These are phyloP conservation scores for Colletotrichum cuscutae DNA, from an alignment of 2,329 filamentous ascomycete genomes.

Conservation along the genomic window DNA sequence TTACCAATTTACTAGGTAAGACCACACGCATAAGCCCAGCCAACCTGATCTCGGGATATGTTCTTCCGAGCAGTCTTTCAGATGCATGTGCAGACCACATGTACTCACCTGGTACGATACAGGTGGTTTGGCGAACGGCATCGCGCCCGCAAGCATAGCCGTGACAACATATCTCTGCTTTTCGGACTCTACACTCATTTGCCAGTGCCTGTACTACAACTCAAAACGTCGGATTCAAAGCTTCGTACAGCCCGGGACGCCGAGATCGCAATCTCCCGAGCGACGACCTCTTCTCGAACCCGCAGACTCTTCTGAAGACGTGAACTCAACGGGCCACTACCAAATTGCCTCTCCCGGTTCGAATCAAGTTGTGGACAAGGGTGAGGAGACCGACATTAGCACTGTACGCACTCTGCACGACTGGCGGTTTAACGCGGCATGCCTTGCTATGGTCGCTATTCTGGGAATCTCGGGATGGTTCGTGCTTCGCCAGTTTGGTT, in stretches of 20 bases:
- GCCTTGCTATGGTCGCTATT: not conserved
- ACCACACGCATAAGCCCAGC: not conserved
- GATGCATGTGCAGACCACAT: not conserved
- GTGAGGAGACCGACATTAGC: not conserved
- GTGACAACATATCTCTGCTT: constrained; percentile 21
- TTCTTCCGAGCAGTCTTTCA: not conserved
- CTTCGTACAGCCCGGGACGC: not conserved
- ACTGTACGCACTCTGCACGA: not conserved
- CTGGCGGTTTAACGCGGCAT: constrained; percentile 20
- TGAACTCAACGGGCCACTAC: not conserved
- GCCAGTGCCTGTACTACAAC: constrained; percentile 25
- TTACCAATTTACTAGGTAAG: constrained; percentile 19
- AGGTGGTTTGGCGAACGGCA: constrained; percentile 17
- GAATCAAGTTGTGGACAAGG: not conserved
- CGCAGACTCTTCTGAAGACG: not conserved
- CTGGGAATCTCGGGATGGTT: constrained; percentile 5
- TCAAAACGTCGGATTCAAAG: not conserved
- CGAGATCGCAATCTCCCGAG: not conserved
- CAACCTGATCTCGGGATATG: not conserved
- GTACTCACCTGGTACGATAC: not conserved
- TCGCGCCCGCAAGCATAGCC: constrained; percentile 17
- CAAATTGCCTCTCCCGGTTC: not conserved
- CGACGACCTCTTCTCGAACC: not conserved
- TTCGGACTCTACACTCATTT: constrained; percentile 26
- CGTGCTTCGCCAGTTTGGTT: not conserved